These are phyloP conservation scores for Lipomyces kockii DNA, from an alignment of 805 yeast genomes.

Conservation along the genomic window DNA sequence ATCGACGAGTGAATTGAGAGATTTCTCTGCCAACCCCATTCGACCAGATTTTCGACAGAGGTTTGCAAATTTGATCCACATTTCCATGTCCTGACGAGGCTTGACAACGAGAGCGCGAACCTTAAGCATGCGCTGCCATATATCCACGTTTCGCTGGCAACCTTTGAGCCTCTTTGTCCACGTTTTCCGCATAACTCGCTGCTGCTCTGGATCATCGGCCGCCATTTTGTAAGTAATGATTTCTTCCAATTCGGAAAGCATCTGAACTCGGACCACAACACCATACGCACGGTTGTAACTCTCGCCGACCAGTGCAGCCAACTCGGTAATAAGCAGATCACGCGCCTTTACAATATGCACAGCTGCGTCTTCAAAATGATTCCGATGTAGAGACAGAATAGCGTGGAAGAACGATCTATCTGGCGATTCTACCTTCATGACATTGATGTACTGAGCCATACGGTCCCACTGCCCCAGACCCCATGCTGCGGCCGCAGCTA, in stretches of 20 bases:
- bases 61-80: conserved; percentile 98
- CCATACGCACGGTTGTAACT: conserved; percentile 96
- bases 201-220: conserved; percentile 80
- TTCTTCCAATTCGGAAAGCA: conserved; percentile 96
- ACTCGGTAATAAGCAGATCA: conserved; percentile 86
- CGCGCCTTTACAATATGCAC: conserved; percentile 81
- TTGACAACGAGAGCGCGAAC: conserved; percentile 90
- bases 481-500: conserved; percentile 99
- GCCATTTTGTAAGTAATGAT: conserved; percentile 85
- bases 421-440: conserved; percentile 90
- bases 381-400: conserved; percentile 79
- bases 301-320: conserved; percentile 92
- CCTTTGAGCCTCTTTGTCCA: conserved; percentile 94
- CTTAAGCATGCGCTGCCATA: conserved; percentile 96
- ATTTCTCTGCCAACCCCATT: conserved; percentile 87
- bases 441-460: conserved; percentile 88
- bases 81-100: conserved; percentile 95
- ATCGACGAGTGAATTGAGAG: conserved; percentile 77
- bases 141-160: conserved; percentile 95
- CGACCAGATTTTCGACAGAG: conserved; percentile 93
- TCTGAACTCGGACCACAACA: conserved; percentile 94
- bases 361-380: conserved; percentile 80
- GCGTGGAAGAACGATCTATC: conserved; percentile 96
- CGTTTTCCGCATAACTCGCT: conserved; percentile 79
- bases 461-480: conserved; percentile 96